A percentile compares a stretch with the other conserved stretches of the same genome.
Conservation (phyloP, 2,329 filamentous ascomycete species). For the Pestalotiopsis sp. region DNA sequence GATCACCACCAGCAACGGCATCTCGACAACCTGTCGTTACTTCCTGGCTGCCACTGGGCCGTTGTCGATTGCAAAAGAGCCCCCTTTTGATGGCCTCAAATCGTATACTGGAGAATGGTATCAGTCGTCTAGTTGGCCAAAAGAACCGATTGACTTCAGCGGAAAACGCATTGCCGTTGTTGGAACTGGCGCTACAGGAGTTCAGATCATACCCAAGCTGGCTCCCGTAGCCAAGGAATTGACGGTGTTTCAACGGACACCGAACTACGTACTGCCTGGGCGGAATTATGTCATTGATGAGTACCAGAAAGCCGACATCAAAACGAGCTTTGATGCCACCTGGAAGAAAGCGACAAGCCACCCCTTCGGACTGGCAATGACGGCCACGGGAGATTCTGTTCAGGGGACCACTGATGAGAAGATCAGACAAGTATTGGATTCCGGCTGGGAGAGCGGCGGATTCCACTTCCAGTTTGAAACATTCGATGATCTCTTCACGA, state of each 20-base stretch:
- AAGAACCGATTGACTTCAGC: background rate
- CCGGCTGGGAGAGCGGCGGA: background rate
- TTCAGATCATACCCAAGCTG: conserved; percentile 2
- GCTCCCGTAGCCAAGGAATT: background rate
- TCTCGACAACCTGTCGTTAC: conserved; percentile 1
- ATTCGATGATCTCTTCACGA: background rate
- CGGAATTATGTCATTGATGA: conserved; percentile 2
- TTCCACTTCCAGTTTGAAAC: background rate
- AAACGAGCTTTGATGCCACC: background rate
- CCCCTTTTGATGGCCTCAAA: background rate
- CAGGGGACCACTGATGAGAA: background rate
- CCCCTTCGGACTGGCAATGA: background rate
- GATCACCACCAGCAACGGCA: background rate
- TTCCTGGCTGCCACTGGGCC: background rate
- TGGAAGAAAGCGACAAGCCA: background rate
- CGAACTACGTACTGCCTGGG: conserved; percentile 1
- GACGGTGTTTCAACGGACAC: conserved; percentile 3
- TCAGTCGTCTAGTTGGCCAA: background rate
- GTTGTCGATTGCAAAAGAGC: background rate
- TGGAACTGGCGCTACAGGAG: background rate
- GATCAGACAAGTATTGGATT: background rate
- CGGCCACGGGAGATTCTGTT: background rate
- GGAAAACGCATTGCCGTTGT: conserved; percentile 1
- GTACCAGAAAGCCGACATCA: background rate
- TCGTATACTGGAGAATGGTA: conserved; percentile 1